phyloP scores from a whole-genome alignment of 169 alveolate species.

The Besnoitia besnoiti region DNA sequence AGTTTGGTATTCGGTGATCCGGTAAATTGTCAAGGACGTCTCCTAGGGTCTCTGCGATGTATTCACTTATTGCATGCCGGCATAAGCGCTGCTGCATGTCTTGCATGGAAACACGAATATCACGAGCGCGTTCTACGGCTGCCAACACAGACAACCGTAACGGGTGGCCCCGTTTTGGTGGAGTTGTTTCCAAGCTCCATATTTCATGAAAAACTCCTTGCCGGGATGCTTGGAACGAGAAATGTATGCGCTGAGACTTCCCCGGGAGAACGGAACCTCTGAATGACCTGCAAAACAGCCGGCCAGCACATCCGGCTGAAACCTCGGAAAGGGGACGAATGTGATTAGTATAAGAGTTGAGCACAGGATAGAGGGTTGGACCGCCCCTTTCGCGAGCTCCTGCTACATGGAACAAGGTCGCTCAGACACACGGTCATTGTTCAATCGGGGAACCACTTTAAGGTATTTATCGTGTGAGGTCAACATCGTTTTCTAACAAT shows the following conservation, averaged over 20 bases:
- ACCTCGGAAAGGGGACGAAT: background rate
- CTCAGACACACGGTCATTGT: too few species aligned
- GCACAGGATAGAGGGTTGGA: too few species aligned
- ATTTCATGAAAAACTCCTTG: background rate
- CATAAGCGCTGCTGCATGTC: background rate
- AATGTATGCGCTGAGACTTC: background rate
- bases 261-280: conserved; percentile 9
- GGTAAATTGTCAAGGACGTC: background rate
- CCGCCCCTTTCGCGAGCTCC: too few species aligned
- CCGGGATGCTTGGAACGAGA: conserved; percentile 18
- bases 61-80: background rate
- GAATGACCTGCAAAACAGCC: conserved; percentile 9
- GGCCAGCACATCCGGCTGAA: conserved; percentile 8
- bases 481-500: too few species aligned
- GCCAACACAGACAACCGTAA: background rate
- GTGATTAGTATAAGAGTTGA: too few species aligned
- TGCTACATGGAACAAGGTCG: too few species aligned
- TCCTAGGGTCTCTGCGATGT: background rate
- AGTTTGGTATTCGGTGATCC: background rate
- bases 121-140: background rate
- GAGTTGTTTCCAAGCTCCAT: background rate
- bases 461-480: too few species aligned
- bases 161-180: background rate
- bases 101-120: background rate
- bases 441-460: too few species aligned